A percentile compares a stretch with the other conserved stretches of the same genome.
These are phyloP conservation scores for Coemansia aciculifera DNA, from an alignment of 192 early-diverging fungal genomes.

Conservation along the genomic window DNA sequence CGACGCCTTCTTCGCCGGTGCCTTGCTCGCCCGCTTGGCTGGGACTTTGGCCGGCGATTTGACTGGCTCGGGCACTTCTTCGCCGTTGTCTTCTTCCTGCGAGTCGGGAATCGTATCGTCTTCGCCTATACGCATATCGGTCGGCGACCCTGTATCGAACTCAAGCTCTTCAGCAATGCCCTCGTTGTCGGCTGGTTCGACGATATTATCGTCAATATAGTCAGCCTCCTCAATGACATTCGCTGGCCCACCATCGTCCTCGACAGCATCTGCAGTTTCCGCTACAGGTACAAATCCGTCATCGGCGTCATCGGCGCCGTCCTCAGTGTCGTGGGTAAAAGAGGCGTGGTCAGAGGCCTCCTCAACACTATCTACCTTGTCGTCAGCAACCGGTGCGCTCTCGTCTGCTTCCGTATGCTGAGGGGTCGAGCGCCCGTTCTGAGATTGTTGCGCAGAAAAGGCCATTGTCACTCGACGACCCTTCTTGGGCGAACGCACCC, in stretches of 20 bases:
- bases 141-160: not conserved
- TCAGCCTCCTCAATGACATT: slow-evolving; percentile 1
- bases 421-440: not conserved
- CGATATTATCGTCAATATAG: not conserved
- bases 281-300: not conserved
- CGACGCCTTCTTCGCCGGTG: not conserved
- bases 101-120: slow-evolving; percentile 12
- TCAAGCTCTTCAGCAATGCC: not conserved
- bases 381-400: not conserved
- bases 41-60: not conserved
- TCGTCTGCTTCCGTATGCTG: not conserved
- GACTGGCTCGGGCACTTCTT: slow-evolving; percentile 1
- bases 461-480: slow-evolving; percentile 37
- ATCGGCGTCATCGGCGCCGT: slow-evolving; percentile 10
- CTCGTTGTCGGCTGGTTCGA: not conserved
- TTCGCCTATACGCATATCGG: slow-evolving; percentile 9
- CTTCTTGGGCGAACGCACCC: slow-evolving; percentile 38
- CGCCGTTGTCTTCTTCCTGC: slow-evolving; percentile 9
- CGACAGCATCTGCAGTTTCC: not conserved
- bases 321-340: slow-evolving; percentile 1
- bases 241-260: not conserved
- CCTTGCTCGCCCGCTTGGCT: not conserved
- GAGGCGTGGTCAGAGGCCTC: not conserved
- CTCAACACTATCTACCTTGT: not conserved
- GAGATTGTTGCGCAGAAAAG: slow-evolving; percentile 4